Conservation (phyloP, 164 flowering plant species). For the Stephania cephalantha region DNA sequence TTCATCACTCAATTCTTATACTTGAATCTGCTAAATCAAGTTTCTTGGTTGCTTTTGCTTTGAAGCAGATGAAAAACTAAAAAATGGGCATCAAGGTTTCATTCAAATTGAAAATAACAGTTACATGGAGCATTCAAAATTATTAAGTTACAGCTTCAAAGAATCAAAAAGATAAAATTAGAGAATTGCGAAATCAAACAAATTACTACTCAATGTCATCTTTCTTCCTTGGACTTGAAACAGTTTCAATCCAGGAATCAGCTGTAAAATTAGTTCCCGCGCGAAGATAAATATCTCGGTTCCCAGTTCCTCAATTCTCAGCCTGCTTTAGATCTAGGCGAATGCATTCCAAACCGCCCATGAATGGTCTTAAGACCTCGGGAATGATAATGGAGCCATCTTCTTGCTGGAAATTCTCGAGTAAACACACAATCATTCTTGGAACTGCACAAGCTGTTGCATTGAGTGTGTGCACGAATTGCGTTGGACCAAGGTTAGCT, state of each 20-base stretch:
- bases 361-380: constrained; percentile 70
- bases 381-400: constrained; percentile 84
- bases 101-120: background rate
- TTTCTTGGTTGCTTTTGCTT: no score
- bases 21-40: no score
- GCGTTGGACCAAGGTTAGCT: constrained; percentile 47
- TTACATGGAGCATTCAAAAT: background rate
- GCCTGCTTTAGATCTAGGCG: constrained; percentile 29
- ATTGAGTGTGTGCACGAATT: constrained; percentile 87
- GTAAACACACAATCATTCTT: constrained; percentile 78
- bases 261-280: background rate
- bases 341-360: constrained; percentile 72
- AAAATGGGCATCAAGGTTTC: background rate
- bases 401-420: constrained; percentile 90
- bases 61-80: no score
- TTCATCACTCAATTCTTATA: no score
- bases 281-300: background rate
- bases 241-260: background rate
- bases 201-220: background rate
- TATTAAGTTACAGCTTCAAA: background rate
- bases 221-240: background rate
- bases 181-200: background rate
- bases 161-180: background rate
- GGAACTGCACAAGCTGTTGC: constrained; percentile 98
- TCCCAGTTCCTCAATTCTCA: background rate